phyloP scores from a whole-genome alignment of 2,329 filamentous ascomycete species.

The Neofusicoccum sp. region DNA sequence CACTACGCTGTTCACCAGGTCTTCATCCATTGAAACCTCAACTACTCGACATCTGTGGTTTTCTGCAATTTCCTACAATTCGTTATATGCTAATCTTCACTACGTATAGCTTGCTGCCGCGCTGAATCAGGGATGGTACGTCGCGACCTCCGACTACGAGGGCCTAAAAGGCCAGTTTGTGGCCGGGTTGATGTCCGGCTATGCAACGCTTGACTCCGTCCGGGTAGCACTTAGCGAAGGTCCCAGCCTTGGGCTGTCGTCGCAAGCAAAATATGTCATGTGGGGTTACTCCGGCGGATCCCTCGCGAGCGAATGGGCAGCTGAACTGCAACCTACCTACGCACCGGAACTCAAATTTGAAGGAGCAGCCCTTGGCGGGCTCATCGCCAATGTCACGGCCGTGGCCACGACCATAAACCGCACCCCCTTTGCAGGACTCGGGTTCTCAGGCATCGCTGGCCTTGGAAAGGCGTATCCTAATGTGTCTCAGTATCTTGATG shows the following conservation, averaged over 20 bases:
- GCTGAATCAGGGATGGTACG: constrained; percentile 25
- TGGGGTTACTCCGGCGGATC: constrained; percentile 29
- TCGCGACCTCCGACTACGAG: constrained; percentile 28
- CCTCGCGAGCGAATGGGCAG: constrained; percentile 27
- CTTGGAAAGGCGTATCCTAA: constrained; percentile 26
- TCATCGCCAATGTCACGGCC: constrained; percentile 29
- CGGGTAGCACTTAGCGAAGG: constrained; percentile 23
- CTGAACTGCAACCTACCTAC: constrained; percentile 27
- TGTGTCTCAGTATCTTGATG: constrained; percentile 17
- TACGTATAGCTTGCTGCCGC: constrained; percentile 15
- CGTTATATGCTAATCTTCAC: no score
- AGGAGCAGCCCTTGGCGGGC: constrained; percentile 32
- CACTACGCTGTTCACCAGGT: no score
- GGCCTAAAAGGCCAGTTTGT: constrained; percentile 26
- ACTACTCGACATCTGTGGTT: no score
- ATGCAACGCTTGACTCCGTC: constrained; percentile 29
- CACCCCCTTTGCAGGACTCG: constrained; percentile 25
- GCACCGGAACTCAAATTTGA: constrained; percentile 29
- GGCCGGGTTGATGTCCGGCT: constrained; percentile 25
- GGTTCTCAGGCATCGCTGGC: constrained; percentile 25
- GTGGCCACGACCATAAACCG: constrained; percentile 26
- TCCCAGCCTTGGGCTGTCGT: neutral
- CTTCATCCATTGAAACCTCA: no score
- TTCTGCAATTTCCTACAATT: no score
- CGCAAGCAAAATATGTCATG: constrained; percentile 19